Percentiles rank a stretch among this genome's conserved stretches.
These are phyloP conservation scores for Trifolium fragiferum DNA, from an alignment of 306 rosid species.

Conservation along the genomic window DNA sequence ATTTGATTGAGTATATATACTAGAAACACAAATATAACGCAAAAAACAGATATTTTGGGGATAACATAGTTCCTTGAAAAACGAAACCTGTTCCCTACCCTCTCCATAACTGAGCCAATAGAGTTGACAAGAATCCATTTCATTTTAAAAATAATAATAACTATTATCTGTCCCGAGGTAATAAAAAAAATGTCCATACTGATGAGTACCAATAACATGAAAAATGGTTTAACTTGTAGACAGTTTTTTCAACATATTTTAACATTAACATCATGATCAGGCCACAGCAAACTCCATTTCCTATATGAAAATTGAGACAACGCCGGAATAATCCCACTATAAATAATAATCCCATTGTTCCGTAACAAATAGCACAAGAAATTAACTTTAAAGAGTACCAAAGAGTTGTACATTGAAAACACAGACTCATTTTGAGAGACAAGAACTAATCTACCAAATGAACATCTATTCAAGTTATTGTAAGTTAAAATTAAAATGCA, in stretches of 20 bases:
- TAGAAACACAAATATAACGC: background rate
- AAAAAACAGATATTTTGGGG: background rate
- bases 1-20: conserved; percentile 10
- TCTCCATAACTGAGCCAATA: background rate
- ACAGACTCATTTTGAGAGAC: background rate
- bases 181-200: background rate
- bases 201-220: background rate
- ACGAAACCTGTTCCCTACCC: background rate
- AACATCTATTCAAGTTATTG: background rate
- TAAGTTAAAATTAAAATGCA: background rate
- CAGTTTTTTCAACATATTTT: background rate
- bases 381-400: background rate
- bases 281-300: conserved; percentile 26
- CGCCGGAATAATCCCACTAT: background rate
- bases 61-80: background rate
- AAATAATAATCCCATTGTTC: background rate
- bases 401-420: background rate
- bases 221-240: conserved; percentile 5
- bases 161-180: background rate
- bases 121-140: conserved; percentile 3
- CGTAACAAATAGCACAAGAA: background rate
- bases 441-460: conserved; percentile 13
- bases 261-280: conserved; percentile 25
- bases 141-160: conserved; percentile 1
- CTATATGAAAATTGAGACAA: background rate